Conservation (phyloP, 2,329 filamentous ascomycete species). For the Paecilomyces niveus region DNA sequence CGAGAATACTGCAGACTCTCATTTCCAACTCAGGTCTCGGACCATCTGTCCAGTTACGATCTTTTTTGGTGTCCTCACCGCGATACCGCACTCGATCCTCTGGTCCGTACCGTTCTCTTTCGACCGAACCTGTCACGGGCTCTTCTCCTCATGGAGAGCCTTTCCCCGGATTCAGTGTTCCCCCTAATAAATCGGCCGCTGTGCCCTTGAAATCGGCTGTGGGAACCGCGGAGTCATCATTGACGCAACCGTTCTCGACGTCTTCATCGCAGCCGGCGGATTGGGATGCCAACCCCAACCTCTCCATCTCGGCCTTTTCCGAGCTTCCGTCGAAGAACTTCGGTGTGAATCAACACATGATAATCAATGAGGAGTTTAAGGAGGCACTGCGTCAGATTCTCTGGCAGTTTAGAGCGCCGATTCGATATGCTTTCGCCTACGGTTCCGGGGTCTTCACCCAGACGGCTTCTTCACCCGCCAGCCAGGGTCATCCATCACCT, state of each 20-base stretch:
- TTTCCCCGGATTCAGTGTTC: conserved; percentile 8
- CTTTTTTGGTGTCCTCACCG: conserved; percentile 10
- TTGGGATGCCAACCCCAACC: conserved; percentile 71
- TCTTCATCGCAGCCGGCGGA: conserved; percentile 34
- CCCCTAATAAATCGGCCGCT: conserved; percentile 11
- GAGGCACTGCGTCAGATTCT: conserved; percentile 79
- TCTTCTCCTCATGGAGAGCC: conserved; percentile 7
- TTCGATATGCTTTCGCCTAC: conserved; percentile 95
- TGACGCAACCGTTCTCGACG: conserved; percentile 25
- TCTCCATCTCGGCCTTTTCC: conserved; percentile 65
- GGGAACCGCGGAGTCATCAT: conserved; percentile 10
- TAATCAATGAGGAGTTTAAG: conserved; percentile 93
- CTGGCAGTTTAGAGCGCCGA: conserved; percentile 86
- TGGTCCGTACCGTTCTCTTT: conserved; percentile 19
- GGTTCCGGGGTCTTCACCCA: conserved; percentile 95
- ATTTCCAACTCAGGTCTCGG: conserved; percentile 13
- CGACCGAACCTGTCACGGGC: conserved; percentile 19
- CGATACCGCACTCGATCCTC: conserved; percentile 10
- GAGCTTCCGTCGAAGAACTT: conserved; percentile 74
- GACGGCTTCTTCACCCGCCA: conserved; percentile 38
- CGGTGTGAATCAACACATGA: conserved; percentile 92
- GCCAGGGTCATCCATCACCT: conserved; percentile 65
- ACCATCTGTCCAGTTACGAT: conserved; percentile 16
- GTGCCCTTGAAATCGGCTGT: conserved; percentile 9
- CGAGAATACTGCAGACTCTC: conserved; percentile 12